Evolutionary conservation across 257 asterid genomes (phyloP), one percentile per base, ranked within the genome.

Genomic region (Fraxinus excelsior): DNA sequence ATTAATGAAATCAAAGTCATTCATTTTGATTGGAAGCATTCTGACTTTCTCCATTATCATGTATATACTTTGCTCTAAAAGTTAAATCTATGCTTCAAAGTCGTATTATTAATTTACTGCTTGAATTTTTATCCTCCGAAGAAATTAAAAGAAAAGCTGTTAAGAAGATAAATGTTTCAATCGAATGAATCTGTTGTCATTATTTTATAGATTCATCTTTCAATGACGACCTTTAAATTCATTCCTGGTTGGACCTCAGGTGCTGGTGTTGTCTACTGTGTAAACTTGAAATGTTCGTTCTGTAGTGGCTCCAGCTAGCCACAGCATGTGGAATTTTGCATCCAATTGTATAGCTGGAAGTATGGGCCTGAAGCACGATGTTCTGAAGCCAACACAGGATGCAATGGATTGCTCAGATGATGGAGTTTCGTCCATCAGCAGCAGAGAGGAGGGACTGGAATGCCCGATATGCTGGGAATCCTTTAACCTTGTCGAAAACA

Each of bases 401-500:
- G 72, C 85, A 34, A 58, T 79, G 64, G 94, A 89, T 72, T 85
- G 86, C 83, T 92, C 97, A 9, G 97, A 94, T 23, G 97, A 91
- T 75, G 99, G 91, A 76, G 88, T 49, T 42, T 87, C 91, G 66
- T 92, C 97, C 65, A 77, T 72, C 46, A 68, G 88, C 60, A 91
- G 94, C 84, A 81, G 90, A 81, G 95, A 88, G 67, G 91, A 89
- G 76, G 95, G 95, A 51, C 85, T 94, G 60, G 99, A 94, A 77
- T 94, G 99, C 81, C 98, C 98, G 1, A 91, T 94, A 83, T 94
- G 98, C 86, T 91, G 95, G 90, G 98, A 94, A 80, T 94, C 97
- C 56, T 92, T 94, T 77, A 94, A 94, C 89, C 90, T 94, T 1
- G 97, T 94, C 28, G 98, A 94, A 79, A 94, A 94, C 79, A 79